A percentile compares a stretch with the other conserved stretches of the same genome.
Evolutionary conservation across 495 filamentous ascomycete genomes (phyloP).

Genomic region (Cenococcum geophilum): DNA sequence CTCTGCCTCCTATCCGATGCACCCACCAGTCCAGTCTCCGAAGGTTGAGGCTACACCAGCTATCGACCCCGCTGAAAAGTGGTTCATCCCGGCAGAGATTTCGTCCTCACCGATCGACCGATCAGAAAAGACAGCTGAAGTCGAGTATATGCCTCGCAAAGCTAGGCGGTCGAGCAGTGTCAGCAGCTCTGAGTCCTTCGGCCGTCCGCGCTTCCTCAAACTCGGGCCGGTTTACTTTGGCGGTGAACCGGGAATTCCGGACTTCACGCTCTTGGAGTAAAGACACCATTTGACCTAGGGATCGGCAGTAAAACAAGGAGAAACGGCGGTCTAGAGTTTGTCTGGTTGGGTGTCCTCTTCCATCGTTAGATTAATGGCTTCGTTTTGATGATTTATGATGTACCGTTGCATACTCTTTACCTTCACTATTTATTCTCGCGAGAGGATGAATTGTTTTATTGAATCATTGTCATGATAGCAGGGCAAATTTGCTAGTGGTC

Average conservation of each 20-base stretch:
- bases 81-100: constrained; percentile 3
- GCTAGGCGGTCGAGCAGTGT: constrained; percentile 15
- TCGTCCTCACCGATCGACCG: neutral
- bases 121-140: neutral
- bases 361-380: neutral
- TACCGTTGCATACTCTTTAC: neutral
- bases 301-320: neutral
- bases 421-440: neutral
- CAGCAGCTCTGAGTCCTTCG: constrained; percentile 10
- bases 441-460: neutral
- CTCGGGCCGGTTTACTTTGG: constrained; percentile 27
- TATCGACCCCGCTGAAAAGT: constrained; percentile 1
- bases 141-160: neutral
- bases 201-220: constrained; percentile 20
- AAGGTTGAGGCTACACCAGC: constrained; percentile 4
- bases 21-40: neutral
- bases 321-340: neutral
- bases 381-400: neutral
- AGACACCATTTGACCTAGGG: neutral
- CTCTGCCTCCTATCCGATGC: constrained; percentile 13
- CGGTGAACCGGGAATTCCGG: constrained; percentile 17
- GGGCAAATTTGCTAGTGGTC: neutral
- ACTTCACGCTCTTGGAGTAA: constrained; percentile 15
- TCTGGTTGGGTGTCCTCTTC: neutral
- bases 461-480: neutral